Evolutionary conservation across 768 basidiomycete species (phyloP).

Genomic region (Rhizopogon vinicolor): DNA sequence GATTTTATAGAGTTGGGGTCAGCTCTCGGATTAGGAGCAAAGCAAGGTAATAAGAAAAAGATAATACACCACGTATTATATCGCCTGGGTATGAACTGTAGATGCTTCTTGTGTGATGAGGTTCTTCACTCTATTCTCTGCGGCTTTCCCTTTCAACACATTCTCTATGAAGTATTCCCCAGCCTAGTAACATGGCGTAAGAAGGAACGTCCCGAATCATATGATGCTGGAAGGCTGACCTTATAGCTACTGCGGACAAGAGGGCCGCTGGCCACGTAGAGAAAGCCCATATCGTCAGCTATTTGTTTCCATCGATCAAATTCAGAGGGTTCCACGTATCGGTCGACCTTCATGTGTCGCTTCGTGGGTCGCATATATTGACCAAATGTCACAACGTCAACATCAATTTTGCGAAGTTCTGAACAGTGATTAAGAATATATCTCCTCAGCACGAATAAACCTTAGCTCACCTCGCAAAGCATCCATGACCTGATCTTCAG

Average conservation of each 20-base stretch:
- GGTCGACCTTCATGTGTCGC: constrained; percentile 97
- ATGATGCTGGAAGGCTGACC: constrained; percentile 41
- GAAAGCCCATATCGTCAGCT: constrained; percentile 91
- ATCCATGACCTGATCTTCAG: constrained; percentile 72
- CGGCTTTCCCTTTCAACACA: constrained; percentile 62
- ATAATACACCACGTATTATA: neutral
- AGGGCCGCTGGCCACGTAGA: constrained; percentile 96
- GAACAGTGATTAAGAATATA: neutral
- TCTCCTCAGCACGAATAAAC: neutral
- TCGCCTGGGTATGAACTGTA: neutral
- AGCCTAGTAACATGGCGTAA: constrained; percentile 48
- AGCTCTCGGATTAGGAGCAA: neutral
- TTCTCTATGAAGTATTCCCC: constrained; percentile 96
- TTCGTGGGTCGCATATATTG: constrained; percentile 99
- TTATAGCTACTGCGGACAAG: constrained; percentile 96
- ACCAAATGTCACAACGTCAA: constrained; percentile 98
- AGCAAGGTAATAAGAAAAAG: neutral
- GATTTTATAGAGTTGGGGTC: neutral
- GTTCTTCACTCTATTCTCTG: constrained; percentile 34
- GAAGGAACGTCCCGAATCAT: neutral
- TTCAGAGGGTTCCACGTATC: constrained; percentile 91
- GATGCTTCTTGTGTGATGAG: constrained; percentile 22
- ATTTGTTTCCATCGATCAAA: constrained; percentile 88
- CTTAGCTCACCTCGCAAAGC: constrained; percentile 68
- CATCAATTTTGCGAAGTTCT: constrained; percentile 86